Evolutionary conservation across 2,329 filamentous ascomycete species (phyloP).

Genomic region (Cladophialophora psammophila): DNA sequence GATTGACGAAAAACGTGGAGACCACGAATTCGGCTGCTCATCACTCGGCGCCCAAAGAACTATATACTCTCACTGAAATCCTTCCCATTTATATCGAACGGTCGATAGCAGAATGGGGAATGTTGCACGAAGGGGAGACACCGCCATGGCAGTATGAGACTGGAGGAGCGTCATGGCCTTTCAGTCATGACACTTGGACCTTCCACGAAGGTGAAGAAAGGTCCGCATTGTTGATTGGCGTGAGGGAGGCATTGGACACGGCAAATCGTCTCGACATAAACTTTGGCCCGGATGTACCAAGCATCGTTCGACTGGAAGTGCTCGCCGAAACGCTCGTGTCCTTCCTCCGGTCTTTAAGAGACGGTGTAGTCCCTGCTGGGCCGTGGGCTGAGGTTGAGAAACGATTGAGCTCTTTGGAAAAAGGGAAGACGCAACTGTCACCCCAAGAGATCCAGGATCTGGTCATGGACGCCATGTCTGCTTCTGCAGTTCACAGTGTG

Average conservation of each 20-base stretch:
- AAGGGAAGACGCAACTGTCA: slow-evolving; percentile 52
- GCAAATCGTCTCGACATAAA: slow-evolving; percentile 68
- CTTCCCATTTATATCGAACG: slow-evolving; percentile 68
- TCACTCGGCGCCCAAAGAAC: slow-evolving; percentile 84
- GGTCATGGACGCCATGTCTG: slow-evolving; percentile 76
- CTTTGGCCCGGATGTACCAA: slow-evolving; percentile 69
- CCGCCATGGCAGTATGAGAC: slow-evolving; percentile 63
- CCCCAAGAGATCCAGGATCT: slow-evolving; percentile 65
- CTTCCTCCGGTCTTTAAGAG: slow-evolving; percentile 77
- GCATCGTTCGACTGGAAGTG: slow-evolving; percentile 75
- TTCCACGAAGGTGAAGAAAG: slow-evolving; percentile 52
- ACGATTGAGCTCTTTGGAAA: slow-evolving; percentile 45
- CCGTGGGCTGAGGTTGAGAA: slow-evolving; percentile 66
- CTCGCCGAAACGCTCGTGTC: slow-evolving; percentile 73
- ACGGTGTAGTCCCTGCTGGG: slow-evolving; percentile 75
- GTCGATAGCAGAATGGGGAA: slow-evolving; percentile 68
- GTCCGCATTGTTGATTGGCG: slow-evolving; percentile 51
- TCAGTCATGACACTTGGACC: slow-evolving; percentile 60
- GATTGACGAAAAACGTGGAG: slow-evolving; percentile 28
- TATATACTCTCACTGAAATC: slow-evolving; percentile 87
- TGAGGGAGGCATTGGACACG: slow-evolving; percentile 74
- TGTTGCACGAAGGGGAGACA: slow-evolving; percentile 56
- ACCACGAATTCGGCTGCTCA: slow-evolving; percentile 43
- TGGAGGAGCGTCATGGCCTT: slow-evolving; percentile 63
- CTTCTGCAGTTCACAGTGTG: slow-evolving; percentile 80